A percentile compares a stretch with the other conserved stretches of the same genome.
Conservation (phyloP, 768 basidiomycete species). For the Amanita exitialis region DNA sequence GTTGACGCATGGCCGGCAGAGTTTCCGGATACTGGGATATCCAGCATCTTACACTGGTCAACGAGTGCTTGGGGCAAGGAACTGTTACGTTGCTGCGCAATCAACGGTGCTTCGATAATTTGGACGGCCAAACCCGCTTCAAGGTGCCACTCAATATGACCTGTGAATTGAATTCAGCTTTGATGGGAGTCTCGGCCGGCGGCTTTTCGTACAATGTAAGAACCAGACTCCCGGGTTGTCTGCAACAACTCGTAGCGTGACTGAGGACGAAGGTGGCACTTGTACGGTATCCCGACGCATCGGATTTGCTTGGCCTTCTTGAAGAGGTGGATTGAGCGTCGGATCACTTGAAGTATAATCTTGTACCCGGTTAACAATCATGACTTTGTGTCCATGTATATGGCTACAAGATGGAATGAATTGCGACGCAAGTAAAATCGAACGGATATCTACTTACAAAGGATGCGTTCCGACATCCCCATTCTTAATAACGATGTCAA, state of each 20-base stretch:
- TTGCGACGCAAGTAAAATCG: neutral
- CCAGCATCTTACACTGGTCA: constrained; percentile 65
- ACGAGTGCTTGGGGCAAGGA: constrained; percentile 46
- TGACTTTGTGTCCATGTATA: constrained; percentile 82
- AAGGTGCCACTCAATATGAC: constrained; percentile 84
- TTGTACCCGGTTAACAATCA: constrained; percentile 62
- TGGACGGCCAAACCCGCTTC: constrained; percentile 77
- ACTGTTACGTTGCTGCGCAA: constrained; percentile 44
- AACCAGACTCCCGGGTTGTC: constrained; percentile 94
- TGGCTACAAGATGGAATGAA: constrained; percentile 44
- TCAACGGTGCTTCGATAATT: constrained; percentile 73
- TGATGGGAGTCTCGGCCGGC: neutral
- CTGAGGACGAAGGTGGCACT: constrained; percentile 57
- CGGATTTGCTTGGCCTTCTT: constrained; percentile 77
- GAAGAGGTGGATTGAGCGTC: constrained; percentile 67
- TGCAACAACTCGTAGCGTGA: constrained; percentile 68
- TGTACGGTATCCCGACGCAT: constrained; percentile 86
- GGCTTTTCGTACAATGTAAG: constrained; percentile 53
- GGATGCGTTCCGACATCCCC: constrained; percentile 71
- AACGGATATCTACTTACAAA: constrained; percentile 43
- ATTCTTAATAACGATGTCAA: constrained; percentile 73
- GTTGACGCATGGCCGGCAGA: constrained; percentile 71
- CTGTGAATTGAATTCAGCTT: constrained; percentile 20
- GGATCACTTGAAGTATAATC: constrained; percentile 72
- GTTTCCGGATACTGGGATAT: constrained; percentile 63